Evolutionary conservation across 768 basidiomycete genomes (phyloP).

Genomic region (Leccinum uliginosum): DNA sequence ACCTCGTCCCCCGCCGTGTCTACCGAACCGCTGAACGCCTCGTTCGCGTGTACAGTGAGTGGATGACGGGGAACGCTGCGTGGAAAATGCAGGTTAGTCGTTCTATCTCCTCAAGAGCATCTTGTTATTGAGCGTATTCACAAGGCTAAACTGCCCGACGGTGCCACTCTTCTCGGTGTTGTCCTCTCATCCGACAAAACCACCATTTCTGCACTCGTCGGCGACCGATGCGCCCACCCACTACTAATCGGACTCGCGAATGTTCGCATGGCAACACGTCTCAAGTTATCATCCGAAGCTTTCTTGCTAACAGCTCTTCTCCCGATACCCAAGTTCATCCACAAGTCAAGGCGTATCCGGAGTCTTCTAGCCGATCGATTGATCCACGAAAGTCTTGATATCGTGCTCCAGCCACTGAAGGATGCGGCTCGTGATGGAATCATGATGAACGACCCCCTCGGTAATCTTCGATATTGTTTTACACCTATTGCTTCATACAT

Average conservation of each 20-base stretch:
- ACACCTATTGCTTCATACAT: background rate
- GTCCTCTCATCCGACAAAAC: background rate
- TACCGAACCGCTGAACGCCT: background rate
- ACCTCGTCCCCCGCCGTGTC: background rate
- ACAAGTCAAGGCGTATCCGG: background rate
- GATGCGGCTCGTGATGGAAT: background rate
- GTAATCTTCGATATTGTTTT: background rate
- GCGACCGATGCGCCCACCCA: background rate
- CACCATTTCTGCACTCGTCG: background rate
- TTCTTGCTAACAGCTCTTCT: background rate
- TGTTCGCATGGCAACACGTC: background rate
- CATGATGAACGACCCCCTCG: background rate
- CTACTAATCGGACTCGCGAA: background rate
- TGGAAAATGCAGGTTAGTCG: background rate
- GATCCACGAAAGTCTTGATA: background rate
- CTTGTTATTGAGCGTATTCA: background rate
- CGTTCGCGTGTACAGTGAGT: background rate
- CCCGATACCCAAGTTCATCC: background rate
- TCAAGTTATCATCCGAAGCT: background rate
- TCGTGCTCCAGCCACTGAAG: background rate
- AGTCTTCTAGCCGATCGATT: background rate
- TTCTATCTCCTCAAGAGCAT: background rate
- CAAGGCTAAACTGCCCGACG: background rate
- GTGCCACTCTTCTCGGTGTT: background rate
- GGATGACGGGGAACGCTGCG: background rate